A percentile compares a stretch with the other conserved stretches of the same genome.
These are phyloP conservation scores for Syncephalis fuscata DNA, from an alignment of 371 early-diverging fungal species.

Conservation along the genomic window DNA sequence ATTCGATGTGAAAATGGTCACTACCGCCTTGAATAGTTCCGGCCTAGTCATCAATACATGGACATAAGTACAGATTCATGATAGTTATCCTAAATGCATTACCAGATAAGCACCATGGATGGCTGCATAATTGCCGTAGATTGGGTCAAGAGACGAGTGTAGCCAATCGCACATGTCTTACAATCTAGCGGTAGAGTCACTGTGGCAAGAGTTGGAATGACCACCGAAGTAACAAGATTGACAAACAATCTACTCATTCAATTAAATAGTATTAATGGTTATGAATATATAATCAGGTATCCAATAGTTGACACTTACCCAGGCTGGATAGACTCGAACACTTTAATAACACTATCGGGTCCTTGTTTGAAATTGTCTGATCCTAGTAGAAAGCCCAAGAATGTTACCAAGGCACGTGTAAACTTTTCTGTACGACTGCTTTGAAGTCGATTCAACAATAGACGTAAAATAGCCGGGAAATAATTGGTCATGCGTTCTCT, in stretches of 20 bases:
- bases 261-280: background rate
- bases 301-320: slow-evolving; percentile 17
- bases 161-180: slow-evolving; percentile 47
- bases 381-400: slow-evolving; percentile 48
- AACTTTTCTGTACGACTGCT: slow-evolving; percentile 57
- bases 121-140: slow-evolving; percentile 21
- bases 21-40: slow-evolving; percentile 1
- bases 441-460: slow-evolving; percentile 64
- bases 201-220: slow-evolving; percentile 48
- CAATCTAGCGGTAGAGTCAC: slow-evolving; percentile 50
- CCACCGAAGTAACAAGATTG: slow-evolving; percentile 40
- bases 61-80: background rate
- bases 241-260: slow-evolving; percentile 50
- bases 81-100: slow-evolving; percentile 1
- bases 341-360: slow-evolving; percentile 43
- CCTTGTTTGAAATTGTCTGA: slow-evolving; percentile 35
- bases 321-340: slow-evolving; percentile 65
- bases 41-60: background rate
- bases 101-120: slow-evolving; percentile 20
- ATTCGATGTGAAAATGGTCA: slow-evolving; percentile 8
- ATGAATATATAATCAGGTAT: background rate
- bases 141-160: slow-evolving; percentile 40
- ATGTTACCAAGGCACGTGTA: slow-evolving; percentile 58
- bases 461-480: slow-evolving; percentile 53
- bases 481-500: slow-evolving; percentile 40